phyloP scores from a whole-genome alignment of 306 rosid genomes.

The Gleditsia sinensis region DNA sequence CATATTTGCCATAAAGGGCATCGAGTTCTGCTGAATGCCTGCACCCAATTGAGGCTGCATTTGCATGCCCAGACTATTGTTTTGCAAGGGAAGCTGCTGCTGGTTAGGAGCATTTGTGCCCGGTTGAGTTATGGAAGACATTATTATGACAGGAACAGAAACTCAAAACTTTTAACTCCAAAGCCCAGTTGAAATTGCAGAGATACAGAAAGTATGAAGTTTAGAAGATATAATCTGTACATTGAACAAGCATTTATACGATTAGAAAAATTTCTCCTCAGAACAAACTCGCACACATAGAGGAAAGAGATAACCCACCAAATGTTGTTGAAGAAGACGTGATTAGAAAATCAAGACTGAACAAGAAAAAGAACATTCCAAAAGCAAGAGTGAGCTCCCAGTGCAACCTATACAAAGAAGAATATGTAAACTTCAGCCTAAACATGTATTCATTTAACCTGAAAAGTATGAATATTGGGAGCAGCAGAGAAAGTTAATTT shows the following conservation, averaged over 20 bases:
- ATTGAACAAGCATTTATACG: neutral
- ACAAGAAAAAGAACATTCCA: neutral
- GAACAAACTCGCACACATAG: neutral
- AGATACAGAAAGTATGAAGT: neutral
- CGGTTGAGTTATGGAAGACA: slow-evolving; percentile 45
- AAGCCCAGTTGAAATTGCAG: neutral
- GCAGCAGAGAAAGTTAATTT: neutral
- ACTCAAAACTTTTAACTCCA: slow-evolving; percentile 8
- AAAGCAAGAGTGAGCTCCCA: neutral
- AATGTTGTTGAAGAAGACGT: neutral
- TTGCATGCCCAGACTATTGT: slow-evolving; percentile 46
- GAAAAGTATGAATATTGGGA: neutral
- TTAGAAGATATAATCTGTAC: slow-evolving; percentile 8
- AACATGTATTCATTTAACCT: neutral
- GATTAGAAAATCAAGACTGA: no score
- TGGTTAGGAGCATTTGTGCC: slow-evolving; percentile 42
- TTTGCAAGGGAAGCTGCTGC: slow-evolving; percentile 45
- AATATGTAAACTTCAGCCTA: neutral
- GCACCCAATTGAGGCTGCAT: slow-evolving; percentile 52
- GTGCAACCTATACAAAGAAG: neutral
- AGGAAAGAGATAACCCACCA: neutral
- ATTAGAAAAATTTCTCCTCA: neutral
- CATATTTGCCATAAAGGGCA: slow-evolving; percentile 43
- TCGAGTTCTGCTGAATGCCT: slow-evolving; percentile 40
- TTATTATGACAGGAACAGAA: slow-evolving; percentile 21